phyloP scores from a whole-genome alignment of 2,329 filamentous ascomycete species.

The Ploettnerulaceae sp. region DNA sequence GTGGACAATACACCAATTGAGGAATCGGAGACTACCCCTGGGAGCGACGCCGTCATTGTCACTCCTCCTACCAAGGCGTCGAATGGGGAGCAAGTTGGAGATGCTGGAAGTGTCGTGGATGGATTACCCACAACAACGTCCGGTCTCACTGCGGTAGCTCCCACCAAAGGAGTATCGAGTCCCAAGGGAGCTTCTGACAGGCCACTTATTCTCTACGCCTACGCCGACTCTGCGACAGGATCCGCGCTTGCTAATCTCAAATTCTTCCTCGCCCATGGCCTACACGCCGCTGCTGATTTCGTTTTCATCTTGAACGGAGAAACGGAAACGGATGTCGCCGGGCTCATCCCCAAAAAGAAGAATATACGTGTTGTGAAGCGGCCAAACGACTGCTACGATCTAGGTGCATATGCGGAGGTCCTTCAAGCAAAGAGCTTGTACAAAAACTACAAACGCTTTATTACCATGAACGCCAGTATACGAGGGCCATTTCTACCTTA shows the following conservation, averaged over 20 bases:
- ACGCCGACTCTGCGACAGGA: conserved; percentile 24
- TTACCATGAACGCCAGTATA: conserved; percentile 31
- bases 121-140: not conserved
- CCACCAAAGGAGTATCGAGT: too few species aligned
- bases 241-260: conserved; percentile 26
- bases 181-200: conserved; percentile 10
- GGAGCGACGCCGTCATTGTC: not conserved
- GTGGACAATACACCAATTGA: not conserved
- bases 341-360: conserved; percentile 17
- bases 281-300: conserved; percentile 30
- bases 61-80: not conserved
- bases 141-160: not conserved
- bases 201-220: conserved; percentile 30
- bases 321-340: conserved; percentile 19
- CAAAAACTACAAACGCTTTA: conserved; percentile 28
- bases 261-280: conserved; percentile 30
- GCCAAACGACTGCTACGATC: conserved; percentile 30
- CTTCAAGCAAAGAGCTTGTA: conserved; percentile 25
- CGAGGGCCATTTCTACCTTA: conserved; percentile 30
- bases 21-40: not conserved
- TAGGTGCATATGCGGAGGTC: conserved; percentile 29
- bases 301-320: conserved; percentile 31
- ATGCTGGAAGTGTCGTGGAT: not conserved
- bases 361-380: conserved; percentile 27
- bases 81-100: not conserved